Evolutionary conservation across 768 basidiomycete species (phyloP).

Genomic region (Tubosaeta brunneosetosa): DNA sequence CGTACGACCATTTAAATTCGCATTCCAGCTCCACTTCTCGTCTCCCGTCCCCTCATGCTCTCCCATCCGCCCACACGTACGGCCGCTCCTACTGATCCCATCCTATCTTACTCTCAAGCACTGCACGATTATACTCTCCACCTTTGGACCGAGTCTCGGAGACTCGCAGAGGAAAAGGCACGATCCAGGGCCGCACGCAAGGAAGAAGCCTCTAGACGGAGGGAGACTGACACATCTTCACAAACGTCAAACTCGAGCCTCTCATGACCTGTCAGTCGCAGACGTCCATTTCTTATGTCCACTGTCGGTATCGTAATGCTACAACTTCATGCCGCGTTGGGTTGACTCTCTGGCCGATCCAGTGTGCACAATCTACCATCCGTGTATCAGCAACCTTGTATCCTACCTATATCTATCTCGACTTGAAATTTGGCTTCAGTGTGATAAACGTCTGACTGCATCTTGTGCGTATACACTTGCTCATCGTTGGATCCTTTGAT

Average conservation of each 20-base stretch:
- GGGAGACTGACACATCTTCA: slow-evolving; percentile 13
- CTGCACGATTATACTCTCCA: slow-evolving; percentile 64
- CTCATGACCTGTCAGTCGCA: slow-evolving; percentile 12
- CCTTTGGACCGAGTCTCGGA: slow-evolving; percentile 64
- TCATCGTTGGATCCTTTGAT: background rate
- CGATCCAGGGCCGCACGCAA: slow-evolving; percentile 27
- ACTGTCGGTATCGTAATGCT: slow-evolving; percentile 13
- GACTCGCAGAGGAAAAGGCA: slow-evolving; percentile 49
- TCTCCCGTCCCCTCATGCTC: slow-evolving; percentile 13
- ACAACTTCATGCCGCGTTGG: background rate
- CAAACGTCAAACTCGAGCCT: slow-evolving; percentile 8
- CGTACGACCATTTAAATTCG: slow-evolving; percentile 25
- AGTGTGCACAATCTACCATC: slow-evolving; percentile 12
- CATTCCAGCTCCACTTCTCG: slow-evolving; percentile 11
- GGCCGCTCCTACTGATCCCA: slow-evolving; percentile 26
- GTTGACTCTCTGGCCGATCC: slow-evolving; percentile 11
- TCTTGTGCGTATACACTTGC: slow-evolving; percentile 13
- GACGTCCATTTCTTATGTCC: slow-evolving; percentile 1
- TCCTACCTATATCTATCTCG: slow-evolving; percentile 3
- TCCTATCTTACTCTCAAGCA: slow-evolving; percentile 57
- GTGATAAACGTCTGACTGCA: slow-evolving; percentile 2
- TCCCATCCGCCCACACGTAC: slow-evolving; percentile 6
- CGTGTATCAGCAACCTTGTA: slow-evolving; percentile 19
- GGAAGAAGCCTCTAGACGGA: slow-evolving; percentile 24
- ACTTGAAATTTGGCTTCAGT: slow-evolving; percentile 3